Base-by-base conservation (phyloP, 805 yeast species). In the Kazachstania africana region DNA sequence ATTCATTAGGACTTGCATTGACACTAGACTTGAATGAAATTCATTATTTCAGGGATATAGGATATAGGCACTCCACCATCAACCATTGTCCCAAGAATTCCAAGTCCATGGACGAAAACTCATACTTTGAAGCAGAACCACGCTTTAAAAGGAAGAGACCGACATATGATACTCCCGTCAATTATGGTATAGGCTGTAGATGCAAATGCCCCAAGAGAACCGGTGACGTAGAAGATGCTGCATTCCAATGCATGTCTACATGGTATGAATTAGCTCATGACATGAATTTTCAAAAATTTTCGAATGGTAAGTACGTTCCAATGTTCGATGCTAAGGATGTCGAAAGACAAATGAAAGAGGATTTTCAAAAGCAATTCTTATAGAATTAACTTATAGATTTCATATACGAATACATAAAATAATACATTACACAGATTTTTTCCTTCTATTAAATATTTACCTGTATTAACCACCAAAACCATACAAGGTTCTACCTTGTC, bases 391-490 rank as follows among this genome's bases (percentile, higher is more conserved):
- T 27, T 8, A 27, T 8, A 27, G 29, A 14, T 15, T 12, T 17
- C 15, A 28, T 12, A 28, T 28, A 16, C 21, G n/a, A 6, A 13
- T 15, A 26, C 28, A 16, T 26, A 26, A 16, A 15, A 16, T 26
- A 19, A 28, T 19, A 23, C 25, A 28, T 19, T 22, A 17, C n/a
- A 23, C 12, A 23, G 6, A 24, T 14, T 12, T n/a, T n/a, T n/a
- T n/a, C n/a, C n/a, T n/a, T n/a, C n/a, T n/a, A n/a, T n/a, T n/a
- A n/a, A n/a, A n/a, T n/a, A n/a, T n/a, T n/a, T n/a, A n/a, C n/a
- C n/a, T n/a, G n/a, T n/a, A n/a, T n/a, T 80, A 88, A 78, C 95
- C 95, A 75, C 96, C 96, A 80, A 87, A 88, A 85, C 97, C 97
- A 66, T 87, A 87, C 65, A 88, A 78, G 70, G 97, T 88, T 72